Base-by-base conservation (phyloP, 2,329 filamentous ascomycete species). In the Clarireedia sp. region DNA sequence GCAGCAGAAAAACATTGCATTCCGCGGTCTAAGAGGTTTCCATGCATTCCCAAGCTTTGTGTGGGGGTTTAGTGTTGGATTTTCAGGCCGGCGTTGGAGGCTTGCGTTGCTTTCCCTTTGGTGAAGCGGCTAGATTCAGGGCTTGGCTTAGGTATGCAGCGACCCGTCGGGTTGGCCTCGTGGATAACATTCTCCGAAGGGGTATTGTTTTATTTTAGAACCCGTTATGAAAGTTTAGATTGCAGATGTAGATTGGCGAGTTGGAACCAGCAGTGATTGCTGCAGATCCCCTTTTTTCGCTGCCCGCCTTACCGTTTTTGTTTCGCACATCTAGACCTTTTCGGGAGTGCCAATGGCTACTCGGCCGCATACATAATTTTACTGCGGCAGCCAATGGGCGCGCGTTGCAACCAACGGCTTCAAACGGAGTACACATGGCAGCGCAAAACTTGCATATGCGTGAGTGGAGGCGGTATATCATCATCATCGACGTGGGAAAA, bases 201-300 rank as follows among this genome's bases (percentile, higher is more conserved):
- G 44, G 29, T 33, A 33, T 33, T 33, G 29, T 33, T 23, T 43
- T 41, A 17, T 29, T 48, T 48, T 49, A 33, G 45, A 41, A 54
- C 45, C 51, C 51, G 51, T 54, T 54, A 33, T 54, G 45, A 37
- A 43, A 49, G 37, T 37, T 26, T 53, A 49, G 46, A 48, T 54
- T 54, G 51, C 48, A 54, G 51, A 54, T 54, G 51, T 54, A 54
- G 51, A 54, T 54, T 54, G 51, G 51, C 51, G 51, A 54, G 45
- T 54, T 33, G 40, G n/a, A 43, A 23, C 21, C 17, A 43, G 40
- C 48, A 37, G 49, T n/a, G 17, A n/a, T 36, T 54, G 29, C 45
- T 19, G 51, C 23, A 41, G 51, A 54, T 54, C 45, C 51, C 41
- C 48, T 54, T 33, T 12, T 33, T 33, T 33, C 29, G 12, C 12